These are phyloP conservation scores for Phylloporus arenicola DNA, from an alignment of 768 basidiomycete genomes.

Conservation along the genomic window DNA sequence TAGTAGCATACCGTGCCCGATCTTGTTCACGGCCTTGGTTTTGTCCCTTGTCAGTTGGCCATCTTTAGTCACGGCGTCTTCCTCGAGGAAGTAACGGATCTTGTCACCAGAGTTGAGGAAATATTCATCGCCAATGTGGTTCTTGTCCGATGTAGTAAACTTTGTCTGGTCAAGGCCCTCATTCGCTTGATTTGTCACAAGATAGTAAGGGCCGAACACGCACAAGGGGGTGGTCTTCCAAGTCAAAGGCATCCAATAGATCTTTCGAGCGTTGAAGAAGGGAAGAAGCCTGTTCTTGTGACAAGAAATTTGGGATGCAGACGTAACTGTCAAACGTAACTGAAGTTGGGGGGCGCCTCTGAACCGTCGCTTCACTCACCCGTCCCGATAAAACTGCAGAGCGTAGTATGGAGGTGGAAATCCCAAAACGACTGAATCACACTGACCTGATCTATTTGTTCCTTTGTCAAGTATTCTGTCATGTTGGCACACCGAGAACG, in stretches of 20 bases:
- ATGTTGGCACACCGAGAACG: background rate
- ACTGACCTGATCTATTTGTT: slow-evolving; percentile 54
- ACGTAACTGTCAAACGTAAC: slow-evolving; percentile 54
- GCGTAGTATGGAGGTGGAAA: background rate
- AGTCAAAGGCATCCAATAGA: slow-evolving; percentile 71
- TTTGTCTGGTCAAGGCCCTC: slow-evolving; percentile 53
- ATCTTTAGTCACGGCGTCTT: slow-evolving; percentile 66
- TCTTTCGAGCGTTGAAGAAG: slow-evolving; percentile 68
- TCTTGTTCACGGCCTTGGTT: slow-evolving; percentile 87
- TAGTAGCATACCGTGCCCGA: slow-evolving; percentile 67
- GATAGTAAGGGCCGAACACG: slow-evolving; percentile 15
- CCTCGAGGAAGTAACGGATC: slow-evolving; percentile 93
- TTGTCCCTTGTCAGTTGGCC: slow-evolving; percentile 71
- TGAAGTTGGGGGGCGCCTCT: too few relatives aligned
- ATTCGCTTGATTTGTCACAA: background rate
- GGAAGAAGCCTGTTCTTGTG: slow-evolving; percentile 46
- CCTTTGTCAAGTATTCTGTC: slow-evolving; percentile 46
- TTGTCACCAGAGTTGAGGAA: slow-evolving; percentile 91
- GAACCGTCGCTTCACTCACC: slow-evolving; percentile 31
- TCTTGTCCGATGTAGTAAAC: slow-evolving; percentile 73
- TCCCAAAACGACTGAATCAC: background rate
- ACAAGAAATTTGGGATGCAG: slow-evolving; percentile 68
- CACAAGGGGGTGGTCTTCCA: slow-evolving; percentile 79
- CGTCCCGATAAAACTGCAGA: slow-evolving; percentile 51
- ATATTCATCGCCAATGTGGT: slow-evolving; percentile 88